These are phyloP conservation scores for Castanospermum australe DNA, from an alignment of 306 rosid species.

Conservation along the genomic window DNA sequence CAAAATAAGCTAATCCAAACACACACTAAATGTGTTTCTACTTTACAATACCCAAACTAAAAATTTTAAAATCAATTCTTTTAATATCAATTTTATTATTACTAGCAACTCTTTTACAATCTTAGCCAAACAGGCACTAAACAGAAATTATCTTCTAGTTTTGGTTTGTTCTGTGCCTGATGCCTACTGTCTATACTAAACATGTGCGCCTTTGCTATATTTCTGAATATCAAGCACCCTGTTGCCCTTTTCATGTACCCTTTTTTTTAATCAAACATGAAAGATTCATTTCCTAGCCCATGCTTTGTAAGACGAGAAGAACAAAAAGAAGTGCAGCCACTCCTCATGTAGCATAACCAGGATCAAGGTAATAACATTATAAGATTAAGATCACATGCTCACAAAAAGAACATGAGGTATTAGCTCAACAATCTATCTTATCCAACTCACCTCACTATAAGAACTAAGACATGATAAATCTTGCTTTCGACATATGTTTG, in stretches of 20 bases:
- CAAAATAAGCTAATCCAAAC: no score
- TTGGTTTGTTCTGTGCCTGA: background rate
- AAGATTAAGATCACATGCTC: background rate
- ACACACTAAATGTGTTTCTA: no score
- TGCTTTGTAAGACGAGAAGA: background rate
- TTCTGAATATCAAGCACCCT: background rate
- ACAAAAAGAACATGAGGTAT: background rate
- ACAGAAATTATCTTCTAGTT: background rate
- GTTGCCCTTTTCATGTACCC: background rate
- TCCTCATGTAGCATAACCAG: background rate
- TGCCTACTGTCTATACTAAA: background rate
- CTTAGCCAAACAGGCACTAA: no score
- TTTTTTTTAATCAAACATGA: background rate
- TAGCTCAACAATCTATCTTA: background rate
- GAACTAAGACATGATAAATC: no score
- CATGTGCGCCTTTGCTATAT: background rate
- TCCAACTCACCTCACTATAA: background rate
- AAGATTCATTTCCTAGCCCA: background rate
- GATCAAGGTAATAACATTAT: background rate
- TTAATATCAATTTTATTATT: no score
- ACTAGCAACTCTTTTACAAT: no score
- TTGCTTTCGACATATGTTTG: no score
- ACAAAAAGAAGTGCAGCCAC: background rate
- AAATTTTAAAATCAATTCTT: no score
- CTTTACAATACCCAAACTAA: no score